These are phyloP conservation scores for Stachybotrys chartarum DNA, from an alignment of 2,329 filamentous ascomycete genomes.

Conservation along the genomic window DNA sequence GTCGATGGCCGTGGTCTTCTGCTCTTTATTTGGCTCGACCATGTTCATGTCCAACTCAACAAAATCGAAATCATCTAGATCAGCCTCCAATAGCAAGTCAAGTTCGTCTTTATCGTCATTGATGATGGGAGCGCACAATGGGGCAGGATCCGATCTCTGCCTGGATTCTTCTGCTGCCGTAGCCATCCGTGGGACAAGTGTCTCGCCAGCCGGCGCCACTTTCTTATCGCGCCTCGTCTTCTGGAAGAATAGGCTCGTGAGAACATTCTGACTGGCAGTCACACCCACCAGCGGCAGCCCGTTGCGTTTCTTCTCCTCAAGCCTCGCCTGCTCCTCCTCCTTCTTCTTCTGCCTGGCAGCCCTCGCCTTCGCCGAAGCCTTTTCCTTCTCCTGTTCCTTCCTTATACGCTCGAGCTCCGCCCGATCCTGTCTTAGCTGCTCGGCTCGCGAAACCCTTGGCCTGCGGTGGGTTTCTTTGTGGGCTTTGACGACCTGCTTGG, in stretches of 20 bases:
- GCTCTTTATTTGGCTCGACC: not conserved
- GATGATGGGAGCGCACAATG: not conserved
- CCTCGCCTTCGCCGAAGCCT: constrained; percentile 39
- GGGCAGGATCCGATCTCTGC: not conserved
- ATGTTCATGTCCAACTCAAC: not conserved
- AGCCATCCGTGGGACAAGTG: not conserved
- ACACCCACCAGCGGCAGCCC: constrained; percentile 48
- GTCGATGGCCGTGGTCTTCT: not conserved
- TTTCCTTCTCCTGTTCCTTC: constrained; percentile 43
- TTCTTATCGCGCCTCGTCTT: constrained; percentile 11
- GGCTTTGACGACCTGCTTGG: constrained; percentile 32
- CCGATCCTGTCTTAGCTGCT: constrained; percentile 31
- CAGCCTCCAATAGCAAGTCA: not conserved
- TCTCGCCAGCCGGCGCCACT: not conserved
- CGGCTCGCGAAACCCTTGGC: constrained; percentile 30
- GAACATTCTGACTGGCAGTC: constrained; percentile 49
- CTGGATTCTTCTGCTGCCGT: not conserved
- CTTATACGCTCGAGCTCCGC: constrained; percentile 48
- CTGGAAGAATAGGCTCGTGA: constrained; percentile 42
- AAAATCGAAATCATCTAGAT: not conserved
- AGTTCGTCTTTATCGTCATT: not conserved
- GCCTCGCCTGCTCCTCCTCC: constrained; percentile 42
- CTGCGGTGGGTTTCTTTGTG: constrained; percentile 25
- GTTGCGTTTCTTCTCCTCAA: constrained; percentile 41
- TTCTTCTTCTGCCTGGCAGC: constrained; percentile 47